Evolutionary conservation across 305 asterid species (phyloP).

Genomic region (Fraxinus dipetala): DNA sequence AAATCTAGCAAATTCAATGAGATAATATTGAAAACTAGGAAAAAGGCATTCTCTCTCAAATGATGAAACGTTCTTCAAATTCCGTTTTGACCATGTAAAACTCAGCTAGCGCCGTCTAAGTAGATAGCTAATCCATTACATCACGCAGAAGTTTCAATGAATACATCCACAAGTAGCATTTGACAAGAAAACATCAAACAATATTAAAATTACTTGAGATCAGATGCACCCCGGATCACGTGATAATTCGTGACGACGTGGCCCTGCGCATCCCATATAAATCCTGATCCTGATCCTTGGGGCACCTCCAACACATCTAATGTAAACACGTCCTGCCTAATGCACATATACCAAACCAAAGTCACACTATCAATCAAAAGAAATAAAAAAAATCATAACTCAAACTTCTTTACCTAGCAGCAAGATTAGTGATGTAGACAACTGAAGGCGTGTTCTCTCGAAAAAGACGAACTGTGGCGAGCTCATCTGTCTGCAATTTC

Average conservation of each 20-base stretch:
- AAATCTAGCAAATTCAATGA: not conserved
- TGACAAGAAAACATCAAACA: not conserved
- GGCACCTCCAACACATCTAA: slow-evolving; percentile 93
- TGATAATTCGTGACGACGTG: slow-evolving; percentile 92
- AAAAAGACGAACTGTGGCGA: slow-evolving; percentile 88
- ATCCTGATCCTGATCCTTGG: slow-evolving; percentile 98
- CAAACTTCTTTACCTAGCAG: slow-evolving; percentile 48
- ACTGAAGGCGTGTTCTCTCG: slow-evolving; percentile 92
- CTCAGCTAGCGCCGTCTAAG: not conserved
- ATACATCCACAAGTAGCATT: not conserved
- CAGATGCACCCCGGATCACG: slow-evolving; percentile 97
- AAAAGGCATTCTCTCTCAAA: not conserved
- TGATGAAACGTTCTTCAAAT: not conserved
- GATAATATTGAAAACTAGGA: not conserved
- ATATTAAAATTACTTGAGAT: slow-evolving; percentile 58
- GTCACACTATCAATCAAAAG: slow-evolving; percentile 11
- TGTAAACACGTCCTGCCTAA: slow-evolving; percentile 91
- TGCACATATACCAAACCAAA: slow-evolving; percentile 8
- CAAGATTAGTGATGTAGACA: slow-evolving; percentile 91
- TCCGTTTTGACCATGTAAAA: not conserved
- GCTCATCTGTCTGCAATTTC: slow-evolving; percentile 90
- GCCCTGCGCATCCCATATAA: slow-evolving; percentile 82
- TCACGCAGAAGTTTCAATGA: not conserved
- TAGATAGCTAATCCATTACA: not conserved
- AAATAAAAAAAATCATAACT: not conserved